Conservation (phyloP, 169 alveolate genomes). For the Cryptosporidium ubiquitum region DNA sequence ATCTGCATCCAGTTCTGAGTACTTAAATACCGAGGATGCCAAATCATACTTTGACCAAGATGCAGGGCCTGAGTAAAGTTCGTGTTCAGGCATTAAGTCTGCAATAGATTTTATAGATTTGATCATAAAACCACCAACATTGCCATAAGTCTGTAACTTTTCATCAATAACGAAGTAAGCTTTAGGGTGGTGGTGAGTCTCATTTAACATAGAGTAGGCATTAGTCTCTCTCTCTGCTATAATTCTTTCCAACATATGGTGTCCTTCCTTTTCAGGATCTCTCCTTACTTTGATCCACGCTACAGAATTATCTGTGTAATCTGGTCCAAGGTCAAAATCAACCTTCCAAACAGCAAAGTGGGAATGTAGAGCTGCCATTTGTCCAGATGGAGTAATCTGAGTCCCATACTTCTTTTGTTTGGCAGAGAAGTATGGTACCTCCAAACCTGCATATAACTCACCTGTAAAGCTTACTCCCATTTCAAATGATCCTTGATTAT, state of each 20-base stretch:
- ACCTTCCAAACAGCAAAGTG: constrained; percentile 81
- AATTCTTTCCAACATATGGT: constrained; percentile 75
- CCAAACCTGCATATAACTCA: constrained; percentile 81
- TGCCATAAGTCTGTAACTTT: constrained; percentile 78
- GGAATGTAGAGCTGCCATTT: constrained; percentile 81
- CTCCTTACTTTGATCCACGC: constrained; percentile 75
- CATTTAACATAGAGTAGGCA: constrained; percentile 75
- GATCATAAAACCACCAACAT: constrained; percentile 78
- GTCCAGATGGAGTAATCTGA: constrained; percentile 79
- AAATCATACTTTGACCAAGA: constrained; percentile 82
- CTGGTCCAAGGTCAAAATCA: constrained; percentile 79
- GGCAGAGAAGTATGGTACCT: constrained; percentile 81
- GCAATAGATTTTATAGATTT: constrained; percentile 72
- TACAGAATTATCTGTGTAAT: constrained; percentile 76
- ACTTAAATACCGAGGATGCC: constrained; percentile 76
- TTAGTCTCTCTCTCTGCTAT: constrained; percentile 77
- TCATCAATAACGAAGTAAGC: constrained; percentile 78
- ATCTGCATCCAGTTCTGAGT: constrained; percentile 77
- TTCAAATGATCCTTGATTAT: constrained; percentile 77
- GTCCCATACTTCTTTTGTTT: constrained; percentile 78
- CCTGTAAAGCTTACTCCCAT: constrained; percentile 80
- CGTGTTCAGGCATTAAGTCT: constrained; percentile 78
- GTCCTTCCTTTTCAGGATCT: constrained; percentile 78
- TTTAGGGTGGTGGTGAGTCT: constrained; percentile 77
- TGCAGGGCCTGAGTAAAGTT: constrained; percentile 80